Base-by-base conservation (phyloP, 23 red algal species). In the Cyanidiococcus yangmingshanensis region DNA sequence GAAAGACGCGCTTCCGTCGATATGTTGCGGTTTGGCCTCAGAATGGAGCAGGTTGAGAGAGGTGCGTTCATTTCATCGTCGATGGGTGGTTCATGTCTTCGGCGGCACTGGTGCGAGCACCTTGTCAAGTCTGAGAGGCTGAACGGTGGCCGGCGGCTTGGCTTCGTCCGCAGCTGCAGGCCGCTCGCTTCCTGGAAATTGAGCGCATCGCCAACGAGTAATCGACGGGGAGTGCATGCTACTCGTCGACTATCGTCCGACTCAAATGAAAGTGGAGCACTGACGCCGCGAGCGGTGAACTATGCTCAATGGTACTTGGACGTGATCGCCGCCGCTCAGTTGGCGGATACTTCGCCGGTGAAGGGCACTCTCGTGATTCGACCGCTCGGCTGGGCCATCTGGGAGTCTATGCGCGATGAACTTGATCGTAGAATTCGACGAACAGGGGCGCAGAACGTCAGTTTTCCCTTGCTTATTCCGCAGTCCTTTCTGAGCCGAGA, bases 391-490 rank as follows among this genome's bases (percentile, higher is more conserved):
- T 91, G 75, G 67, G 93, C 87, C 32, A 85, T 97, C 1, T 97
- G 93, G 93, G 93, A 97, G 58, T 34, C 82, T 0, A 57, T 97
- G 2, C 88, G 88, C 39, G 85, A 89, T 15, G 71, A 85, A 0
- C 79, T 97, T n/a, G 88, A 97, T 59, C 32, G 38, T 26, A 54
- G 68, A n/a, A 90, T 97, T 50, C 90, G 90, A 80, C 17, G 58
- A 21, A 80, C 82, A 18, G 93, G 93, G 1, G 89, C 84, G n/a
- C 59, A 86, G 39, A 97, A 97, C 76, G 93, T 88, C 0, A 90
- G 90, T 76, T 97, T 97, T 82, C 93, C 93, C 29, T 59, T 97
- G 1, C 77, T 97, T 40, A 97, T 97, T 50, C 93, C 93, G 12
- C 93, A 97, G 82, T 91, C 88, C 38, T 97, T 97, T 37, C 86